Evolutionary conservation across 805 yeast genomes (phyloP), one percentile per base, ranked within the genome.

Genomic region (Jamesozyma lodderae): DNA sequence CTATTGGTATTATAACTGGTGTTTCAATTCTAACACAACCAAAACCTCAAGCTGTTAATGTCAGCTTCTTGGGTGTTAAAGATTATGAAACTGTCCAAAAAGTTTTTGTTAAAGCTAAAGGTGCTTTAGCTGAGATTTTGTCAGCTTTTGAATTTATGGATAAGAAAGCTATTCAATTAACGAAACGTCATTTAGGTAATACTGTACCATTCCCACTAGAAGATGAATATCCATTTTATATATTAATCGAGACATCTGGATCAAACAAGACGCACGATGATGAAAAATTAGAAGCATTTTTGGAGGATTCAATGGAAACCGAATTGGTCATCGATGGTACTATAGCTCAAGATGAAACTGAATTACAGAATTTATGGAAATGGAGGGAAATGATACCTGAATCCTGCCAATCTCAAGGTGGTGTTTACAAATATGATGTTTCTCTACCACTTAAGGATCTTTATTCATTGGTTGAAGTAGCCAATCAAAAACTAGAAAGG

Each of bases 61-160:
- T 90, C 42, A 94, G 95, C 4, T 81, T 87, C 48, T 70, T 90
- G 47, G 96, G 90, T 6, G 75, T 87, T 13, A 75, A 79, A 14
- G 74, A 80, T 16, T 88, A 79, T 59, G 92, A 83, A 50, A 73
- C 79, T n/a, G 96, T 88, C 34, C 90, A 79, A 61, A 66, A 80
- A 51, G 78, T 87, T 1, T 88, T 87, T 62, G 77, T 74, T 24
- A 75, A 73, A 45, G 94, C 96, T 18, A 81, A 82, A 51, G 60
- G 64, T 31, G 94, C 85, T 48, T 73, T 88, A 28, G 75, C 82
- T 28, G 97, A 88, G 59, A 78, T 90, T 47, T 67, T 88, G 44
- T 82, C 94, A 22, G 96, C 96, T 8, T 88, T 87, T 62, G 97
- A 88, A 62, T 81, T 87, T 48, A 88, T 88, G 95, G 97, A 88